Conservation (phyloP, 2,329 filamentous ascomycete genomes). For the Trichophyton schoenleinii region DNA sequence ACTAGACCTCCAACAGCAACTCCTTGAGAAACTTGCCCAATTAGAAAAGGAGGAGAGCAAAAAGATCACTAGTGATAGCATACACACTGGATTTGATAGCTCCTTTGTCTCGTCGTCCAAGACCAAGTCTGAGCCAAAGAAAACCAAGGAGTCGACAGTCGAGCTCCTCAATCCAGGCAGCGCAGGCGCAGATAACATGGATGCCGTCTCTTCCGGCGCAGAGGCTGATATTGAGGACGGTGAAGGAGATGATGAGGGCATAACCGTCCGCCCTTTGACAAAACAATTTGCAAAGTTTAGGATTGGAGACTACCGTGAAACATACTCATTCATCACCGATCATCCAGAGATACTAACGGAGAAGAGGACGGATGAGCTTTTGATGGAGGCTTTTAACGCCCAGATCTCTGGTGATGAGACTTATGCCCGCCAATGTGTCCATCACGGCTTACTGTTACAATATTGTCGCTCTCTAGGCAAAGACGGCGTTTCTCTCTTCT, state of each 20-base stretch:
- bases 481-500: slow-evolving; percentile 84
- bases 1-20: slow-evolving; percentile 59
- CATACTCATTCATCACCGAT: slow-evolving; percentile 62
- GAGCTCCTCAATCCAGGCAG: slow-evolving; percentile 64
- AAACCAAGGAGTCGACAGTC: slow-evolving; percentile 34
- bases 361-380: slow-evolving; percentile 76
- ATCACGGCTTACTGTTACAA: slow-evolving; percentile 83
- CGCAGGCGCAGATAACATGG: slow-evolving; percentile 21
- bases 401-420: slow-evolving; percentile 65
- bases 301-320: slow-evolving; percentile 58
- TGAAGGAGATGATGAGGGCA: slow-evolving; percentile 54
- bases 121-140: slow-evolving; percentile 27
- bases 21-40: slow-evolving; percentile 60
- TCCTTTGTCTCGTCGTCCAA: slow-evolving; percentile 59
- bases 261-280: slow-evolving; percentile 65
- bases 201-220: slow-evolving; percentile 42
- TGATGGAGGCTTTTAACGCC: slow-evolving; percentile 83
- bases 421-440: slow-evolving; percentile 74
- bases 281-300: slow-evolving; percentile 71
- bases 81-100: slow-evolving; percentile 82
- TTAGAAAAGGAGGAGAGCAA: slow-evolving; percentile 71
- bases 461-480: slow-evolving; percentile 84
- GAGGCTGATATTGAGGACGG: slow-evolving; percentile 45
- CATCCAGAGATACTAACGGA: slow-evolving; percentile 71
- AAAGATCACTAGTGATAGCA: slow-evolving; percentile 88